These are phyloP conservation scores for Lagerstroemia speciosa DNA, from an alignment of 345 rosid species.

Conservation along the genomic window DNA sequence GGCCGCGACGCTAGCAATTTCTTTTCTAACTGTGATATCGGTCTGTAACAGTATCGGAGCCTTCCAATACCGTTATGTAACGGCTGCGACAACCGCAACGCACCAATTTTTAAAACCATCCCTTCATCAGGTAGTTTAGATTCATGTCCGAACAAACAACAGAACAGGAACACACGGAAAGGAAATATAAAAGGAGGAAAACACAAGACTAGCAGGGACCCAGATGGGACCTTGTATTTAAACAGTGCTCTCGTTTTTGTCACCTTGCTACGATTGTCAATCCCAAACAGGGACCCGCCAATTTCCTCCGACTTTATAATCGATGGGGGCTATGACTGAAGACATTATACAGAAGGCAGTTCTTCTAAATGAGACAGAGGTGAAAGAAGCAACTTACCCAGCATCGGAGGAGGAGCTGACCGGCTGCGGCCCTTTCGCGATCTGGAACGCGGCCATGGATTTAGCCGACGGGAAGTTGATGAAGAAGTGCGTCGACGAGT, in stretches of 20 bases:
- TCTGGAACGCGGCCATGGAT: neutral
- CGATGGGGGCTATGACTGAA: neutral
- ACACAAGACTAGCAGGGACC: neutral
- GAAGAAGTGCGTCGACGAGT: slow-evolving; percentile 21
- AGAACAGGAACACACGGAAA: neutral
- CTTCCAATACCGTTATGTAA: too few relatives aligned
- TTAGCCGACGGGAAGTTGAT: neutral
- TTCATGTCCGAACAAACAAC: neutral
- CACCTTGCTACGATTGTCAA: neutral
- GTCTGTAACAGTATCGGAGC: too few relatives aligned
- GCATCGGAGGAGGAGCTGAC: slow-evolving; percentile 1
- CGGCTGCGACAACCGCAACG: too few relatives aligned
- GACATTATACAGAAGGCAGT: neutral
- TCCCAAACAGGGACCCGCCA: neutral
- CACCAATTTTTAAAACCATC: too few relatives aligned
- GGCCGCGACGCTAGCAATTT: too few relatives aligned
- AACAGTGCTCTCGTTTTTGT: neutral
- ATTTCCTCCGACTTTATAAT: neutral
- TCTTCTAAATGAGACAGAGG: slow-evolving; percentile 1
- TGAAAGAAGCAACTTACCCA: neutral
- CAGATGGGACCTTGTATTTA: neutral
- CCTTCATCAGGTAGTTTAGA: neutral
- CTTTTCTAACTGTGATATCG: too few relatives aligned
- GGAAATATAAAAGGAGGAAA: neutral
- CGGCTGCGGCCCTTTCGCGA: neutral